These are phyloP conservation scores for Corniculantispora saksenae DNA, from an alignment of 2,329 filamentous ascomycete genomes.

Conservation along the genomic window DNA sequence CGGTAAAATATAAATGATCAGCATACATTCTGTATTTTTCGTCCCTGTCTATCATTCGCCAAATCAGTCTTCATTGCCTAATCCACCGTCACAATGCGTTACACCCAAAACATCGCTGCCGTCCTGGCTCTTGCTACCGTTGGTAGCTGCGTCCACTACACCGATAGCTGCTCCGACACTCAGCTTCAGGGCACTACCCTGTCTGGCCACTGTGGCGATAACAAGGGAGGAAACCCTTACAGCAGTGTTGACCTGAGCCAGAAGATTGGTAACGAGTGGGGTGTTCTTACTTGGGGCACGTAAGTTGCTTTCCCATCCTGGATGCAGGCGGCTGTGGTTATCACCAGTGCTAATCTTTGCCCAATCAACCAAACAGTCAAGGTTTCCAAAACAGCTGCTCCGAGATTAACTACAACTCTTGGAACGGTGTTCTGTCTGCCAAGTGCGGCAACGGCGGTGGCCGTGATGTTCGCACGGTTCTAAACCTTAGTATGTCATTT, in stretches of 20 bases:
- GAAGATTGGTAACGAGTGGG: conserved; percentile 12
- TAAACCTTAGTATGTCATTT: conserved; percentile 10
- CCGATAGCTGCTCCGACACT: conserved; percentile 8
- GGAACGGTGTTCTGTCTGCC: conserved; percentile 15
- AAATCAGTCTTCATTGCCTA: not conserved
- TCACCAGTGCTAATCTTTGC: not conserved
- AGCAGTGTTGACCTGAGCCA: conserved; percentile 3
- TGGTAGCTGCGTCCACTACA: conserved; percentile 15
- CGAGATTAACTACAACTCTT: conserved; percentile 10
- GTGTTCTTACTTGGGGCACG: conserved; percentile 12
- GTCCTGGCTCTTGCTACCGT: conserved; percentile 8
- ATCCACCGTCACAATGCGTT: not conserved
- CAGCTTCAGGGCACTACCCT: conserved; percentile 4
- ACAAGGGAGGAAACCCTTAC: conserved; percentile 6
- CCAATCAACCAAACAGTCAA: not conserved
- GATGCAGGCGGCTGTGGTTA: not conserved
- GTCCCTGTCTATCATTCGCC: not conserved
- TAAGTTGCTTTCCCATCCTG: not conserved
- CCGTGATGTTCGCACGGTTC: not conserved
- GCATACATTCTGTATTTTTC: not conserved
- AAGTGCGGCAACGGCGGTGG: conserved; percentile 5
- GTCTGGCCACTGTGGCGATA: conserved; percentile 13
- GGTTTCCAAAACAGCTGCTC: conserved; percentile 5
- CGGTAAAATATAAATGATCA: conserved; percentile 1
- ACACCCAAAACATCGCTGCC: not conserved